Evolutionary conservation across 306 rosid species (phyloP).

Genomic region (Abrus precatorius): DNA sequence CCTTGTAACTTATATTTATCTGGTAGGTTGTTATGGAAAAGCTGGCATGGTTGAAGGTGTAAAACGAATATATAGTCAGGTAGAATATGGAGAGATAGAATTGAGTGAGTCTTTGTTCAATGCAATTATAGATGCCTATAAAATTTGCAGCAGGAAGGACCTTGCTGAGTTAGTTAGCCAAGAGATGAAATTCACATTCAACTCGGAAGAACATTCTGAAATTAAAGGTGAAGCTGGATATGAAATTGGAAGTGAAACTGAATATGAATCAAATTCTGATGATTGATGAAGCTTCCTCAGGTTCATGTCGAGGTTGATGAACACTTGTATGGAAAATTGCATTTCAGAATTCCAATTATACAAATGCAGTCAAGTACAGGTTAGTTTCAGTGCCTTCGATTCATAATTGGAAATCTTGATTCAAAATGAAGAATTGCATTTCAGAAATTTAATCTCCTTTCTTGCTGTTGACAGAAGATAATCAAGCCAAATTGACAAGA

Average conservation of each 20-base stretch:
- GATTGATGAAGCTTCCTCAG: conserved; percentile 16
- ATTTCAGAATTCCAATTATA: neutral
- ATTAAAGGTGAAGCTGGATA: conserved; percentile 50
- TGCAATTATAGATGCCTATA: conserved; percentile 76
- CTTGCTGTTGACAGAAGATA: conserved; percentile 56
- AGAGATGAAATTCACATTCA: conserved; percentile 62
- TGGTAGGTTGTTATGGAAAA: conserved; percentile 81
- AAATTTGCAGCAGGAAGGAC: conserved; percentile 67
- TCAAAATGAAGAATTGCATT: conserved; percentile 3
- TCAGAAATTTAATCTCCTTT: conserved; percentile 40
- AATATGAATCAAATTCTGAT: conserved; percentile 42
- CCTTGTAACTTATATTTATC: conserved; percentile 69
- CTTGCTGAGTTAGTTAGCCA: conserved; percentile 68
- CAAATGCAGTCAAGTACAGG: conserved; percentile 54
- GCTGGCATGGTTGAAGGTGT: conserved; percentile 91
- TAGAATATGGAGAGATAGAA: conserved; percentile 71
- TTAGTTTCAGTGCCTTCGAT: conserved; percentile 49
- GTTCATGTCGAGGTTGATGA: conserved; percentile 41
- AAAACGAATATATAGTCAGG: conserved; percentile 72
- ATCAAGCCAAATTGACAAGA: conserved; percentile 51
- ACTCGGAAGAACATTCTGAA: conserved; percentile 44
- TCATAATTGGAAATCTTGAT: neutral
- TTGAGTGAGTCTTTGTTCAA: conserved; percentile 69
- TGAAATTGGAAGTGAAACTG: conserved; percentile 45
- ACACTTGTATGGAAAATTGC: conserved; percentile 46